phyloP scores from a whole-genome alignment of 208 protist genomes.

The Naegleria lovaniensis region DNA sequence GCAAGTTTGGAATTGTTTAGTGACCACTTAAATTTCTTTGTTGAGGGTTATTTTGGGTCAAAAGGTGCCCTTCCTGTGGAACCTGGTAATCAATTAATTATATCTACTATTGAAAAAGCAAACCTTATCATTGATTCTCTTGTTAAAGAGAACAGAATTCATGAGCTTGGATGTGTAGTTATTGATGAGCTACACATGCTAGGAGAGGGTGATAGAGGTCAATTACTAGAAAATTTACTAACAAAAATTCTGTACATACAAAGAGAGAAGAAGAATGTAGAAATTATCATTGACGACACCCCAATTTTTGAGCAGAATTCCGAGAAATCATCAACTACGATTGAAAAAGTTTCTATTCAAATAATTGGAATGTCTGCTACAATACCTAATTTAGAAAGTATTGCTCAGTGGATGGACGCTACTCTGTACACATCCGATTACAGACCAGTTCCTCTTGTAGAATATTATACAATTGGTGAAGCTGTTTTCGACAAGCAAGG shows the following conservation, averaged over 20 bases:
- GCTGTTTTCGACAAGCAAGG: constrained; percentile 51
- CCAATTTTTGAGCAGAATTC: background rate
- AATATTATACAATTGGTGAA: constrained; percentile 61
- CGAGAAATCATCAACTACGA: background rate
- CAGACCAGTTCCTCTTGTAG: constrained; percentile 63
- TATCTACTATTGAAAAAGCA: constrained; percentile 88
- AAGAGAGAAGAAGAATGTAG: background rate
- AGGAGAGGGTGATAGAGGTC: constrained; percentile 73
- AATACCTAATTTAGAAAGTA: constrained; percentile 64
- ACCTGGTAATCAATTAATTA: constrained; percentile 50
- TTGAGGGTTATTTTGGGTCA: constrained; percentile 69
- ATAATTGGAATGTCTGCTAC: constrained; percentile 86
- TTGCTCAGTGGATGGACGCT: constrained; percentile 70
- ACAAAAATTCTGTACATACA: background rate
- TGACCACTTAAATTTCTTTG: constrained; percentile 57
- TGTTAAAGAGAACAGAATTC: constrained; percentile 54
- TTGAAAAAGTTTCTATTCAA: constrained; percentile 44
- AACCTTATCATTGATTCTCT: constrained; percentile 75
- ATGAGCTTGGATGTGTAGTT: constrained; percentile 69
- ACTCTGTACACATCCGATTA: constrained; percentile 60
- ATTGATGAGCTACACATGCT: constrained; percentile 92
- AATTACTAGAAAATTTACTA: background rate
- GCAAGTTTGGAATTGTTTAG: constrained; percentile 52
- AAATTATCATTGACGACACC: background rate
- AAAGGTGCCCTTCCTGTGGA: constrained; percentile 60